Conservation (phyloP, 116 monocot genomes). For the Trichopus zeylanicus region DNA sequence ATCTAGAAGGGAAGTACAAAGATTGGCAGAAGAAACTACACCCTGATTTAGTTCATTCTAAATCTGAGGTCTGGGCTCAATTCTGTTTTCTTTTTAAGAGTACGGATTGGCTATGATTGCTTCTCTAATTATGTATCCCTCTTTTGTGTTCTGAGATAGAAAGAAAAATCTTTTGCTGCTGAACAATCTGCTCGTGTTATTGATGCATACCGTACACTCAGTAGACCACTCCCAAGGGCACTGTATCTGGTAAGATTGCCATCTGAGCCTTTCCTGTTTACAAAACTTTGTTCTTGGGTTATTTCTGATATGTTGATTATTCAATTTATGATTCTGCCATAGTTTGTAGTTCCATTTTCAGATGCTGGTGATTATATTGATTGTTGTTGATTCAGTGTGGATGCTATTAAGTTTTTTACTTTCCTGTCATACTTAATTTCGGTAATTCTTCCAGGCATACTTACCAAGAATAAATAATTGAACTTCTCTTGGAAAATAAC, state of each 20-base stretch:
- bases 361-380: too few species aligned
- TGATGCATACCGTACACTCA: constrained; percentile 77
- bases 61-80: constrained; percentile 55
- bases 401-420: too few species aligned
- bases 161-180: constrained; percentile 72
- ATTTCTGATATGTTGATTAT: neutral
- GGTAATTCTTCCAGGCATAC: too few species aligned
- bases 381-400: too few species aligned
- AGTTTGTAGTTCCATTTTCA: too few species aligned
- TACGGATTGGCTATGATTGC: too few species aligned
- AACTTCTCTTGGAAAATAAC: too few species aligned
- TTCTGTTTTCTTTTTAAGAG: neutral
- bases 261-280: neutral
- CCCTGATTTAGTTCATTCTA: constrained; percentile 90
- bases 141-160: constrained; percentile 24
- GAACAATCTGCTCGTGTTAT: constrained; percentile 89
- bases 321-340: too few species aligned
- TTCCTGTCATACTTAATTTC: too few species aligned
- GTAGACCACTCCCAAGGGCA: constrained; percentile 66
- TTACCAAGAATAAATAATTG: too few species aligned
- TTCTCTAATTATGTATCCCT: too few species aligned
- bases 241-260: constrained; percentile 54
- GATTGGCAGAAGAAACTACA: constrained; percentile 99
- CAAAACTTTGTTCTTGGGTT: neutral
- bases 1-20: constrained; percentile 84